Evolutionary conservation across 768 basidiomycete genomes (phyloP), one percentile per base, ranked within the genome.

Genomic region (Termitomyces sp.): DNA sequence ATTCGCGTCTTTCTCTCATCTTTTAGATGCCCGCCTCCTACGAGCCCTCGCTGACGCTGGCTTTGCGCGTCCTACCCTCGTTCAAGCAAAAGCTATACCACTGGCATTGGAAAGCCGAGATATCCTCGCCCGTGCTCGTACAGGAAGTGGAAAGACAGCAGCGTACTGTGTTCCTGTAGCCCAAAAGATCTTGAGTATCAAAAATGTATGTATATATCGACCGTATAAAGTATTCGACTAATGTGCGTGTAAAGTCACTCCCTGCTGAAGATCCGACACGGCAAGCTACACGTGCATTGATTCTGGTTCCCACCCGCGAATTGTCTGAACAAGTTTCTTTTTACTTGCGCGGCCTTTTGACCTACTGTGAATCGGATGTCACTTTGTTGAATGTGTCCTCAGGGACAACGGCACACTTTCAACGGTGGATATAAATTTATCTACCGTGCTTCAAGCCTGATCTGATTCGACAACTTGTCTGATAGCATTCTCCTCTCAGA

Each of bases 61-160:
- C 46, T 98, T 98, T 72, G 85, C 93, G 18, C 83, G 87, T 41
- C 97, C 97, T 7, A 99, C 97, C 0, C 82, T 92, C 33, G 89
- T 99, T 18, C 97, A 99, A 71, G 82, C 82, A 9, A 93, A 92
- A 70, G 89, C 93, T 4, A 95, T 99, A 50, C 95, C 96, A 1
- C 81, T 96, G 18, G 93, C 95, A 1, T 81, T 99, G 36, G 90
- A 94, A 71, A 86, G 88, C 63, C 78, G 81, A 36, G 97, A 99
- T 71, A 90, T 99, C 56, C 85, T 99, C 35, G 96, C 95, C 20
- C 84, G 93, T 48, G 96, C 97, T 2, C 83, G 93, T 35, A 99
- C 97, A 3, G 97, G 97, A 18, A 95, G 92, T 58, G 97, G 97
- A 28, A 99, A 99, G 77, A 99, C 97, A 0, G 93, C 91, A 4